Base-by-base conservation (phyloP, 495 filamentous ascomycete genomes). In the Penicillium atrosanguineum region DNA sequence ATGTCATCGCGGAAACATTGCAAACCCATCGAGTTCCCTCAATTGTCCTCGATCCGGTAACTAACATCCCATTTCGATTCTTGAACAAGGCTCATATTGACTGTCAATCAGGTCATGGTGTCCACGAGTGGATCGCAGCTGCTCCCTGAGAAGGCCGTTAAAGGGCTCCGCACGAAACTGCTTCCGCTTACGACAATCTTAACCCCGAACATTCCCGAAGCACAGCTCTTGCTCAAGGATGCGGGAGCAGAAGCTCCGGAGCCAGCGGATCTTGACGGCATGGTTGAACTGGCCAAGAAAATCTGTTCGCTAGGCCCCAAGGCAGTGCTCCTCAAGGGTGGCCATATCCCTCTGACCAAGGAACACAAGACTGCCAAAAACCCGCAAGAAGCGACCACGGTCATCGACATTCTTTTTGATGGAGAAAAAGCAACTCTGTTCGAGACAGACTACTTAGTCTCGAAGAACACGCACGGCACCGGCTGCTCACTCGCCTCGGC, bases 401-500 rank as follows among this genome's bases (percentile, higher is more conserved):
- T 96, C 2, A 73, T 95, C 23, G 86, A 97, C 66, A 77, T 95
- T 23, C 76, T 96, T 2, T 80, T 80, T 53, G 84, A 90, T 34
- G 79, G 81, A 4, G 73, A 72, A 0, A 56, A 79, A 1, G 46
- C 48, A 7, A 44, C 51, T 0, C 70, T 83, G 23, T 79, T 94
- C 39, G 83, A 91, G 67, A 87, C 78, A 8, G 76, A 76, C 2
- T 96, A 85, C 62, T 70, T 87, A 20, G 65, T 78, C 3, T 87
- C 86, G 6, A 87, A 77, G 54, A 91, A 94, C 56, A 98, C 94
- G 3, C 94, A 98, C 69, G 94, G 94, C 3, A 98, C 94, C 7
- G 94, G 94, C 18, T 98, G 94, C 62, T 94, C 91, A 14, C 81
- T 98, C 48, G 94, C 94, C 47, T 96, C 91, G 43, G 90, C 93